Conservation (phyloP, 768 basidiomycete species). For the Termitomyces sp. region DNA sequence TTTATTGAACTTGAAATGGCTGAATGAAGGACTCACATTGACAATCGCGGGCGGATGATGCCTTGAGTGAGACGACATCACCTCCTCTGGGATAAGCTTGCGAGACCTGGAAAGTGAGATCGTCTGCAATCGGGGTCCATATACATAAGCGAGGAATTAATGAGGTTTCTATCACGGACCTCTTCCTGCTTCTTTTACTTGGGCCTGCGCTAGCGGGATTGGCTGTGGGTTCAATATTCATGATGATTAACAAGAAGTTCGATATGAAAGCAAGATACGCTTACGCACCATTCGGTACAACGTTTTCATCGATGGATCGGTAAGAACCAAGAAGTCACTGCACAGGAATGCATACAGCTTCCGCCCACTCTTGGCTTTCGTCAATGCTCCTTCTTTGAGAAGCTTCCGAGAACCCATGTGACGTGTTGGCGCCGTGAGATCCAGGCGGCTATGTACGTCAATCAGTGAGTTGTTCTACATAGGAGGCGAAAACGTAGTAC, state of each 20-base stretch:
- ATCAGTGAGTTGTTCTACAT: conserved; percentile 27
- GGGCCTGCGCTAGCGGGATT: conserved; percentile 67
- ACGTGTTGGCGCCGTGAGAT: conserved; percentile 88
- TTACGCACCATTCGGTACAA: conserved; percentile 75
- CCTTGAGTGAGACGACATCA: conserved; percentile 57
- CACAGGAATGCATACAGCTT: conserved; percentile 79
- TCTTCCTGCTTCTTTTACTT: conserved; percentile 51
- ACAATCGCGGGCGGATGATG: conserved; percentile 17
- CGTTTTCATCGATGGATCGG: conserved; percentile 65
- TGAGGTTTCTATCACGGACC: conserved; percentile 31
- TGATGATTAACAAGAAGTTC: not conserved
- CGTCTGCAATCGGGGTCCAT: conserved; percentile 41
- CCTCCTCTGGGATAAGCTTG: conserved; percentile 74
- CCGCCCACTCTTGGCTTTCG: conserved; percentile 82
- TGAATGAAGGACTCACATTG: conserved; percentile 10
- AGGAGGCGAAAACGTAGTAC: conserved; percentile 41
- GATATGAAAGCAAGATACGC: not conserved
- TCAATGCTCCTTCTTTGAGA: conserved; percentile 72
- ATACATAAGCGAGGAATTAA: not conserved
- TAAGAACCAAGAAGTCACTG: conserved; percentile 85
- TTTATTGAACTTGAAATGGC: not conserved
- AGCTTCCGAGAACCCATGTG: conserved; percentile 79
- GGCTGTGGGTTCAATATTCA: conserved; percentile 41
- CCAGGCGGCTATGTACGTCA: conserved; percentile 47
- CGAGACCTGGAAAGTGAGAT: conserved; percentile 61